Percentiles rank a stretch among this genome's conserved stretches.
Conservation (phyloP, 495 filamentous ascomycete species). For the Penicillium lagena region DNA sequence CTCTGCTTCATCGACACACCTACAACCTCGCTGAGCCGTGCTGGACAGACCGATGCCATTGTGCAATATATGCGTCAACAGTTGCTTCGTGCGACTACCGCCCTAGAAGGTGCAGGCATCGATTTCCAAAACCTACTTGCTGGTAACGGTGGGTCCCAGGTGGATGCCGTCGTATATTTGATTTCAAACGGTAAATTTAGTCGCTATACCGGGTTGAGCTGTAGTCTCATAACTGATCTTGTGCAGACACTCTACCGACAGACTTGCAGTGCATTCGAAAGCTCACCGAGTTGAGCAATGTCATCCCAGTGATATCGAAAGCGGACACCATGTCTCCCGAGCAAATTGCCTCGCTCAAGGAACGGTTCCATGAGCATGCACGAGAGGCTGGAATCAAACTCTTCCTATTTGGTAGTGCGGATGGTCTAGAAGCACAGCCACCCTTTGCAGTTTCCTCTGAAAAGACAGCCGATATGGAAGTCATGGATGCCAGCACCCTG, state of each 20-base stretch:
- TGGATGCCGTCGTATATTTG: constrained; percentile 84
- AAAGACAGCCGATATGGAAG: constrained; percentile 68
- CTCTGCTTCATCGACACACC: constrained; percentile 93
- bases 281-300: constrained; percentile 72
- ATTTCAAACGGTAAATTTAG: constrained; percentile 54
- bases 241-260: constrained; percentile 58
- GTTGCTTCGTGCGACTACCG: constrained; percentile 55
- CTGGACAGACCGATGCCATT: constrained; percentile 63
- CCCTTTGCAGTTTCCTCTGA: constrained; percentile 82
- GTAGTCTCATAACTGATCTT: not conserved
- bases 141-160: constrained; percentile 79
- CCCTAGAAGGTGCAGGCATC: constrained; percentile 53
- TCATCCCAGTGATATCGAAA: constrained; percentile 78
- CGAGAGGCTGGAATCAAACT: constrained; percentile 53
- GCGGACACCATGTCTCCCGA: constrained; percentile 60
- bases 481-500: constrained; percentile 90
- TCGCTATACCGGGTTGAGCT: constrained; percentile 8
- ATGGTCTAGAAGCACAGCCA: constrained; percentile 19
- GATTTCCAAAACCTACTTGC: constrained; percentile 78
- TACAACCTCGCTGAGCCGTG: constrained; percentile 59
- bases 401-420: constrained; percentile 56
- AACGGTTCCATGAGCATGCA: constrained; percentile 46
- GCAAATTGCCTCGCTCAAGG: constrained; percentile 56
- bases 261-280: constrained; percentile 74
- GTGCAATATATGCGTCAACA: constrained; percentile 72